Base-by-base conservation (phyloP, 2,329 filamentous ascomycete genomes). In the Apiospora aurea region DNA sequence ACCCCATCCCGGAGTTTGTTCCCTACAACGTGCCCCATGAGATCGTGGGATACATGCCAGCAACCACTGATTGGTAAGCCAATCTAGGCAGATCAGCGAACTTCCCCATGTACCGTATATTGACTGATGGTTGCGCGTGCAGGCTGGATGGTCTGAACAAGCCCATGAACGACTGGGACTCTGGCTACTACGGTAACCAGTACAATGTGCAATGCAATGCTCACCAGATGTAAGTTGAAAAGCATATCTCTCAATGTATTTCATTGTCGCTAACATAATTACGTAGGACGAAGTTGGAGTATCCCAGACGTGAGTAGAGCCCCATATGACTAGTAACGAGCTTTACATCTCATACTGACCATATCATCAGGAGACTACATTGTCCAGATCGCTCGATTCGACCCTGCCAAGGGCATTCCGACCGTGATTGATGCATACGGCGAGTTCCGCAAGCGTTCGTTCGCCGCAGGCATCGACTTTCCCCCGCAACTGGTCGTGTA, bases 91-190 rank as follows among this genome's bases (percentile, higher is more conserved):
- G n/a, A 21, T 8, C 29, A n/a, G 18, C 7, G 29, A 10, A 7
- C 5, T 61, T 16, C 38, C 29, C 8, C 18, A 2, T 8, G 18
- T 10, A 2, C 18, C 34, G 0, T 8, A 13, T n/a, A 8, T 21
- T 64, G 57, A 64, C 57, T 41, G 8, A 24, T 5, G 34, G 24
- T 4, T 14, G 7, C 34, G 18, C n/a, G 2, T 18, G 13, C 74
- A 87, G 86, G 91, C 85, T 95, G 4, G 94, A 96, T 79, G 94
- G 94, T 11, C 81, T 96, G 75, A 96, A 95, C 84, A 96, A 96
- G 81, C 82, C 85, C 34, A 86, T 96, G 80, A 88, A 88, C 72
- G 85, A 88, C 69, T 94, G 91, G 89, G 92, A 94, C 77, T 85
- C 87, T 8, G 88, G 89, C 16, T 94, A 93, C 82, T 96, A 96